Percentiles rank a stretch among this genome's conserved stretches.
Evolutionary conservation across 2,329 filamentous ascomycete species (phyloP).

Genomic region (Pyrenochaeta sp.): DNA sequence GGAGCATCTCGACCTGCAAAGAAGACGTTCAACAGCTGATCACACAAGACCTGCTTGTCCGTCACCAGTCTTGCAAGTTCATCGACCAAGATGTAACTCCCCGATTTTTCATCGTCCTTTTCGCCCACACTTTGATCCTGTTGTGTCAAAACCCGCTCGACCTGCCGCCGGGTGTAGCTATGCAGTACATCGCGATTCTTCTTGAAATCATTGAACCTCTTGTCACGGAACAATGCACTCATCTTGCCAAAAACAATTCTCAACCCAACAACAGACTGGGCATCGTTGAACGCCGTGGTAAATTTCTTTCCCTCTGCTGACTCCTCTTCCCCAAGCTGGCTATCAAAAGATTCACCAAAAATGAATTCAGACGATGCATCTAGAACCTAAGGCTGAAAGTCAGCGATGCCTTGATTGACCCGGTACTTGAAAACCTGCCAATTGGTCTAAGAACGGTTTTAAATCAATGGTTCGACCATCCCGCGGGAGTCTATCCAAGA

Average conservation of each 20-base stretch:
- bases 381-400: slow-evolving; percentile 24
- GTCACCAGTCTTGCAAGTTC: slow-evolving; percentile 48
- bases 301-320: slow-evolving; percentile 10
- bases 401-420: neutral
- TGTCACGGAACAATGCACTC: slow-evolving; percentile 17
- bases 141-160: slow-evolving; percentile 30
- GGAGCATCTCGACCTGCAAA: slow-evolving; percentile 40
- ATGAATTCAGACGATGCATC: slow-evolving; percentile 54
- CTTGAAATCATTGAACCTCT: neutral
- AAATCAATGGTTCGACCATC: slow-evolving; percentile 13
- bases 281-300: slow-evolving; percentile 15
- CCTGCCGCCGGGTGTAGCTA: slow-evolving; percentile 5
- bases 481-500: slow-evolving; percentile 9
- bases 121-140: slow-evolving; percentile 4
- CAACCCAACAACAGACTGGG: slow-evolving; percentile 16
- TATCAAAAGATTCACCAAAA: slow-evolving; percentile 44
- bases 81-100: slow-evolving; percentile 48
- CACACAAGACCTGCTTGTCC: slow-evolving; percentile 45
- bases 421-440: neutral
- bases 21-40: slow-evolving; percentile 51
- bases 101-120: slow-evolving; percentile 18
- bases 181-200: neutral
- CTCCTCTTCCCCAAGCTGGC: slow-evolving; percentile 27
- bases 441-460: slow-evolving; percentile 16
- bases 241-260: slow-evolving; percentile 17